Base-by-base conservation (phyloP, 106 monocot species). In the Dendrobium huoshanense region DNA sequence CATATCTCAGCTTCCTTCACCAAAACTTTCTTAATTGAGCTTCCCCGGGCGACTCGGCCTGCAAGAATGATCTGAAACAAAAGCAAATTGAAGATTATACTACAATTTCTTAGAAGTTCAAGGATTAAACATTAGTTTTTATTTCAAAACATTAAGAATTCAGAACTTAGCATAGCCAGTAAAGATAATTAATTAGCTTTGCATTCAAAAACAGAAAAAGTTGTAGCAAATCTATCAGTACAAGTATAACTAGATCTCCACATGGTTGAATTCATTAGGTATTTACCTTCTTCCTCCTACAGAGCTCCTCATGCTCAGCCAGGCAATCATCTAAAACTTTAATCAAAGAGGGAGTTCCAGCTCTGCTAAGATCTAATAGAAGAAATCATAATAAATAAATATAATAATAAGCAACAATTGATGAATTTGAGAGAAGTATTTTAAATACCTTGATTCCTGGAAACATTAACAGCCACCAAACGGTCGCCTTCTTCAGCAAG, bases 1-100 rank as follows among this genome's bases (percentile, higher is more conserved):
- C 89, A 89, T 74, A 82, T 72, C 77, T 81, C 82, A 19, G 92
- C 97, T 75, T 98, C 94, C 67, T 88, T 94, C 77, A 92, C 94
- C 45, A 98, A 22, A 33, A 80, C 76, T 79, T 86, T 94, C 79
- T 83, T 80, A 51, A 94, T 89, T 10, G 92, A 94, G 15, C 67
- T 92, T 55, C 97, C 97, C 44, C 74, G 79, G 20, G 86, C 77
- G 61, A 94, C 82, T 55, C 88, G 86, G 4, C 92, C 94, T 0
- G 80, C 91, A 19, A 98, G 82, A 82, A 51, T 75, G 44, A 98
- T 82, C 97, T 98, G 81, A 77, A 49, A 49, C 41, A 61, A 22
- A 1, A 6, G n/a, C 20, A 10, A 45, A 45, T 37, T 37, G 37
- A 45, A 8, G 9, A 45, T 45, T 6, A 45, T 45, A 45, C 6